Evolutionary conservation across 495 filamentous ascomycete species (phyloP), one percentile per base, ranked within the genome.

Genomic region (Antarctomyces pellizariae): DNA sequence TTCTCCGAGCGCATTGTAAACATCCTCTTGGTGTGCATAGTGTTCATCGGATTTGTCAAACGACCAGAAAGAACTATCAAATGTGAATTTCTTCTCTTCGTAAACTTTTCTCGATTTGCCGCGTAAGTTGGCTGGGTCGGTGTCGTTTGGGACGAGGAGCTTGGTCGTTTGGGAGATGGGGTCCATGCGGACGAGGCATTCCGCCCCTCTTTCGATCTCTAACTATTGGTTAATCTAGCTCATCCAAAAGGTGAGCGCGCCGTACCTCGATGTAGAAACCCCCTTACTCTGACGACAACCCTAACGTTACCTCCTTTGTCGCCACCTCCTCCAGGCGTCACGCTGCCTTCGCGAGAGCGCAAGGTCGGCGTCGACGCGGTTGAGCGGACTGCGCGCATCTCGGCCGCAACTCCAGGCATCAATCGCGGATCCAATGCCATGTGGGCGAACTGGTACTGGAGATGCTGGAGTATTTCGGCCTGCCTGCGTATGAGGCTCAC

Each of bases 1-100:
- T 44, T 95, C 86, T 18, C 89, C 86, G 3, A 99, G 60, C 17
- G 70, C 69, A 44, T 90, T 75, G 55, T 99, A 99, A 22, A 99
- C 73, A 43, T 93, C 76, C 36, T 83, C 80, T 40, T 99, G 86
- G 31, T 68, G 56, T 11, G 75, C 76, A 39, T 80, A 83, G 39
- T 80, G 71, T 26, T 67, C 55, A 36, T 90, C 80, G 15, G 50
- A 39, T 18, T 56, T 52, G 38, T 84, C 50, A 46, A 89, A 78
- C 30, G 83, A 92, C 80, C 83, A 95, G 50, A 93, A 99, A 1
- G 79, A 91, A 45, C 82, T 90, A 53, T 99, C 86, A 38, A 99
- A 99, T 6, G 73, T 79, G 38, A 99, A 99, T 0, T 59, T 56
- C 50, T 90, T 93, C 41, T 89, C 75, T 39, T 93, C 83, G 28